These are phyloP conservation scores for Vigna nakashimae DNA, from an alignment of 306 rosid genomes.

Conservation along the genomic window DNA sequence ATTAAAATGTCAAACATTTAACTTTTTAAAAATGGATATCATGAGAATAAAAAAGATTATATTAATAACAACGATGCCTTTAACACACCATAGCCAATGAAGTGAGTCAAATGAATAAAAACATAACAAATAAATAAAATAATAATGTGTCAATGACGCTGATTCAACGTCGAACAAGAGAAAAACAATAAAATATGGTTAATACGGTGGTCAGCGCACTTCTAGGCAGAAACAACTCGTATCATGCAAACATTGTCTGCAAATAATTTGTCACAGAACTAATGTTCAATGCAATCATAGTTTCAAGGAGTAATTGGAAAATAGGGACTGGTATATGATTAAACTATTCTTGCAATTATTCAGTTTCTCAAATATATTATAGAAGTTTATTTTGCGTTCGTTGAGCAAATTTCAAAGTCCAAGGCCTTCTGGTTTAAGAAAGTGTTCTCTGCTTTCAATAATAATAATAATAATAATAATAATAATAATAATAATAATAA, in stretches of 20 bases:
- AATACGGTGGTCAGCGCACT: neutral
- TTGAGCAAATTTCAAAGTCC: neutral
- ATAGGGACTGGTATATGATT: neutral
- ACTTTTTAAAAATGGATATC: constrained; percentile 16
- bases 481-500: neutral
- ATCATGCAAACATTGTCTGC: neutral
- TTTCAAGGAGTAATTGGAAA: neutral
- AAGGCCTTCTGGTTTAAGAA: neutral
- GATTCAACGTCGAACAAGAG: neutral
- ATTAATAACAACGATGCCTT: neutral
- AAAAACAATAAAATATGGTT: constrained; percentile 7
- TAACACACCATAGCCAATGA: constrained; percentile 6
- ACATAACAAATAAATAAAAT: neutral
- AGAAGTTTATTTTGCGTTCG: neutral
- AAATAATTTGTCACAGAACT: neutral
- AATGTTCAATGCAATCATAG: neutral
- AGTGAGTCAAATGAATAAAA: neutral
- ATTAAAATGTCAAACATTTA: constrained; percentile 19
- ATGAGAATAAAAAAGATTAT: neutral
- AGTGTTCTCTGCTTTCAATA: constrained; percentile 7
- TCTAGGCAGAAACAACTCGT: neutral
- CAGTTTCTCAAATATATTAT: neutral
- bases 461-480: too few species aligned
- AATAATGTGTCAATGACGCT: neutral
- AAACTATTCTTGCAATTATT: neutral